Evolutionary conservation across 2,329 filamentous ascomycete genomes (phyloP), one percentile per base, ranked within the genome.

Genomic region (Colletotrichum spaethianum): DNA sequence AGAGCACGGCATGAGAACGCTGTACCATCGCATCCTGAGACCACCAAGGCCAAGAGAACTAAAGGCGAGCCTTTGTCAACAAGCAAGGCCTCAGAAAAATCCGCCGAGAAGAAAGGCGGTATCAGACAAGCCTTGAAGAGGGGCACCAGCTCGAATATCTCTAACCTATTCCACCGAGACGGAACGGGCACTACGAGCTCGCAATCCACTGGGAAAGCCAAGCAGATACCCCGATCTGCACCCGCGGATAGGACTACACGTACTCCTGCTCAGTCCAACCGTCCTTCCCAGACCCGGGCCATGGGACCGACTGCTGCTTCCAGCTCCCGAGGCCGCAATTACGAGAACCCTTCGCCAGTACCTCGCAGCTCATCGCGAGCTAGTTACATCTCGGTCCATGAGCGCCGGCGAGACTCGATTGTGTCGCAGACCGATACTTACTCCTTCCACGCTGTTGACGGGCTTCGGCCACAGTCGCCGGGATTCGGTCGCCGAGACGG

Each of bases 381-480:
- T 44, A 87, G 86, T 56, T 87, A 85, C 73, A 82, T 88, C 16
- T 86, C 88, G 0, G 79, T 88, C 4, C 86, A 86, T 46, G 86
- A 90, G 60, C 83, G 81, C 33, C 83, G 86, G 4, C 84, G 87
- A 28, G 86, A 88, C 74, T 91, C 89, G 0, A 78, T 89, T 16
- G 82, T 89, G 4, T 90, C 89, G 0, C 83, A 88, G 62, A 88
- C 88, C 1, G 89, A 90, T 67, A 86, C 87, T 0, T 88, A 86
- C 70, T 88, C 88, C 0, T 79, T 89, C 31, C 84, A 86, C 64
- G 84, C 87, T 0, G 77, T 82, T 23, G 83, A 86, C 23, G 83
- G 82, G 53, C 79, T 83, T 8, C 80, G 83, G 14, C 83, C 85
- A 0, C 82, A 83, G 23, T 88, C 89, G 0, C 86, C 87, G 0